Evolutionary conservation across 345 rosid genomes (phyloP), one percentile per base, ranked within the genome.

Genomic region (Eucalyptus sp.): DNA sequence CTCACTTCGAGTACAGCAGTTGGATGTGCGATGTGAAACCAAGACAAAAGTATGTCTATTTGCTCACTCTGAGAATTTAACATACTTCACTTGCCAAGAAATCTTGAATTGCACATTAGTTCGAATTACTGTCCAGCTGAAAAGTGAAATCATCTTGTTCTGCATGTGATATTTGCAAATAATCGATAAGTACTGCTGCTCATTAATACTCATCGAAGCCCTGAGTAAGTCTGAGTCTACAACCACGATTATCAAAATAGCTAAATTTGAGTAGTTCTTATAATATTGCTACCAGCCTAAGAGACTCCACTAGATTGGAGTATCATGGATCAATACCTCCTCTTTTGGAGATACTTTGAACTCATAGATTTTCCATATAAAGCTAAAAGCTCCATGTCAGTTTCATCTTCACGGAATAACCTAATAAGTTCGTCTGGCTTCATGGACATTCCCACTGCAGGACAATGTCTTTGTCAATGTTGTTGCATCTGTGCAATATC

Each of bases 381-480:
- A 44, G 86, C 62, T 31, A 8, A 50, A 51, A 54, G 54, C 1
- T 76, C 46, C n/a, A n/a, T 0, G 62, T 33, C 43, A 88, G 86
- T 88, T 76, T 86, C 7, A 86, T 86, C 43, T n/a, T 86, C 25
- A 7, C 8, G 4, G 62, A 27, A 62, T 13, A n/a, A n/a, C 58
- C 68, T 15, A 79, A 27, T 0, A 43, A 79, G 58, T 31, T 43
- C 1, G 24, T 56, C 1, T 88, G 25, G 56, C 49, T 86, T 37
- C 86, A 12, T 60, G 71, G 24, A 60, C 60, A 58, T 79, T 84
- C 85, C 49, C 25, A 66, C 81, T 80, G 49, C 90, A 92, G 94
- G 94, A 92, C 88, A 93, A 93, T 83, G 94, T 93, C 50, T 93
- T 93, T 87, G 94, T 92, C 87, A 93, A 89, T 87, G 92, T 93